Evolutionary conservation across 768 basidiomycete genomes (phyloP), one percentile per base, ranked within the genome.

Genomic region (Rhizopogon sp.): DNA sequence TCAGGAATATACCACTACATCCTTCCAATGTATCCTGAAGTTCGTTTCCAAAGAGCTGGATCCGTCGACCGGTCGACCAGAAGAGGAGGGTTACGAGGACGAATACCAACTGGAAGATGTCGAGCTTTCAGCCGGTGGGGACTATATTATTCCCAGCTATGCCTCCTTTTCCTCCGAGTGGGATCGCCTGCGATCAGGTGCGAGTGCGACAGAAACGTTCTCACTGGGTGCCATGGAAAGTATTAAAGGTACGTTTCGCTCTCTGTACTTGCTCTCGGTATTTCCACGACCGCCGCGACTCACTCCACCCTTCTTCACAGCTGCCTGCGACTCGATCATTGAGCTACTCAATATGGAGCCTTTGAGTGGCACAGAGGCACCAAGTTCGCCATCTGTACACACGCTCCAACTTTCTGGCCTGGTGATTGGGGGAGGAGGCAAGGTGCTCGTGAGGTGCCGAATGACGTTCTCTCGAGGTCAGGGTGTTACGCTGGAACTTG

Each of bases 31-130:
- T 67, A 82, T 85, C 8, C 85, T 99, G 70, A 93, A 93, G 71
- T 99, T 97, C 67, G 76, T 95, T 62, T 95, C 91, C 76, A 99
- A 98, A 72, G 97, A 99, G 67, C 82, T 98, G 16, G 97, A 99
- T 70, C 97, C 97, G 11, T 81, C 88, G 43, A 95, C 90, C 13
- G 95, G 95, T 22, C 86, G 91, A 65, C 97, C 97, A 8, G 97
- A 99, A 72, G 93, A 90, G 60, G 95, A 97, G 52, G 97, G 97
- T n/a, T 99, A 98, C 70, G 91, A 94, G 66, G 97, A 98, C 74
- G 96, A 98, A 72, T 99, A 99, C 72, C 91, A 93, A 70, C 76
- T 98, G 42, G 97, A 99, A 70, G 97, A 98, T 58, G 83, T 97
- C 54, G 97, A 98, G 68, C 77, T 99, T 52, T 86, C 88, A 56